Conservation (phyloP, 1,284 basidiomycete species). For the Xerocomus cyaneibrunnescens region DNA sequence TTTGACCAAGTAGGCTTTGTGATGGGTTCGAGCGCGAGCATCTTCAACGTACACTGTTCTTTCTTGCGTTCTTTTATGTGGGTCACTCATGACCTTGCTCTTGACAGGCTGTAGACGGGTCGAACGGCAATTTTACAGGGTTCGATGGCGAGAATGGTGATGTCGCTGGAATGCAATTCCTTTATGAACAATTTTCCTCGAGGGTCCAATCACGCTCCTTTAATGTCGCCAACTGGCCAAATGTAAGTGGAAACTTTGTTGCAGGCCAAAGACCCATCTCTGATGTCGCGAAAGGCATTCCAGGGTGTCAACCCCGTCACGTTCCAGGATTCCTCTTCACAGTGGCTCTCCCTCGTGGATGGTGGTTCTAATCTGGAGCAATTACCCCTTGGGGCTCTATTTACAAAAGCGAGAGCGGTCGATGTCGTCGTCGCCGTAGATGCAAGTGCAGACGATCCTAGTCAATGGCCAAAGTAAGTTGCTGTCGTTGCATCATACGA, state of each 20-base stretch:
- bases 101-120: conserved; percentile 51
- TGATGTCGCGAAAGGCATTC: conserved; percentile 43
- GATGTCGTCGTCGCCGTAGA: conserved; percentile 75
- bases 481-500: background rate
- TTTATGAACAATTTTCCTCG: conserved; percentile 44
- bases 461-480: conserved; percentile 67
- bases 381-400: conserved; percentile 61
- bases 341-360: conserved; percentile 59
- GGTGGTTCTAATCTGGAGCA: conserved; percentile 63
- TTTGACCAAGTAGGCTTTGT: conserved; percentile 68
- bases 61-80: background rate
- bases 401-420: conserved; percentile 60
- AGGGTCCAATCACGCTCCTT: conserved; percentile 52
- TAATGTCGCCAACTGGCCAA: conserved; percentile 70
- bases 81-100: background rate
- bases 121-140: conserved; percentile 39
- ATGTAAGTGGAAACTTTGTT: conserved; percentile 31
- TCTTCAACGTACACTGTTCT: conserved; percentile 54
- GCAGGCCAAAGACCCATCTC: background rate
- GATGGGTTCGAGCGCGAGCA: conserved; percentile 62
- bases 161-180: conserved; percentile 43
- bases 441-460: conserved; percentile 57
- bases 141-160: conserved; percentile 34
- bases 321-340: conserved; percentile 48
- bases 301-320: conserved; percentile 44